phyloP scores from a whole-genome alignment of 768 basidiomycete species.

The Suillus paluster region DNA sequence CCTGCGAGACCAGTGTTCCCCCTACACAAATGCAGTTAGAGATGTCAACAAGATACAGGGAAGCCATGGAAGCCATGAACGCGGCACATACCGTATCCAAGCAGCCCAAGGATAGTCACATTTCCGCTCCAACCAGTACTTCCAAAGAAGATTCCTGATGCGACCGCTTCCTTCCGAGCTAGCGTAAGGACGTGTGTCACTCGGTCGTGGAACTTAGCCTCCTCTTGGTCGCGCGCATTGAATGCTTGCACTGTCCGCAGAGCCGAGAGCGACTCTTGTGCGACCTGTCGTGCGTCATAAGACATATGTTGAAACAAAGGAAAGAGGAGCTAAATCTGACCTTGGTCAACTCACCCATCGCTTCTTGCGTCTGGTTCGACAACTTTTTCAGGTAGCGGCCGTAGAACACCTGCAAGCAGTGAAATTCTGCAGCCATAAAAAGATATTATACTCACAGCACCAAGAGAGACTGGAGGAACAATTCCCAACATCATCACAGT shows the following conservation, averaged over 20 bases:
- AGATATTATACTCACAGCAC: slow-evolving; percentile 58
- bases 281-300: slow-evolving; percentile 51
- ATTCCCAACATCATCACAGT: slow-evolving; percentile 92
- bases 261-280: slow-evolving; percentile 88
- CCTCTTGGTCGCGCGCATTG: slow-evolving; percentile 83
- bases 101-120: slow-evolving; percentile 81
- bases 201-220: slow-evolving; percentile 70
- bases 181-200: slow-evolving; percentile 71
- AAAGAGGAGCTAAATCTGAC: slow-evolving; percentile 22
- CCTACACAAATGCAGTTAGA: slow-evolving; percentile 47
- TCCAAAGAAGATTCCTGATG: slow-evolving; percentile 92
- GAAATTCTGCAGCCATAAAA: slow-evolving; percentile 15
- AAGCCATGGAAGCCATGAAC: not conserved
- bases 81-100: slow-evolving; percentile 79
- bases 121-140: slow-evolving; percentile 94
- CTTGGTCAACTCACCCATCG: slow-evolving; percentile 94
- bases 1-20: slow-evolving; percentile 87
- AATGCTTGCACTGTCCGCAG: slow-evolving; percentile 90
- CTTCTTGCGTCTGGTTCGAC: slow-evolving; percentile 91
- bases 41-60: slow-evolving; percentile 5
- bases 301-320: not conserved
- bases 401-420: slow-evolving; percentile 78
- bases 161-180: slow-evolving; percentile 85
- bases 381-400: slow-evolving; percentile 93
- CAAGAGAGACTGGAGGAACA: slow-evolving; percentile 86